phyloP scores from a whole-genome alignment of 73 alveolate genomes.

The Tetrahymena elliotti region DNA sequence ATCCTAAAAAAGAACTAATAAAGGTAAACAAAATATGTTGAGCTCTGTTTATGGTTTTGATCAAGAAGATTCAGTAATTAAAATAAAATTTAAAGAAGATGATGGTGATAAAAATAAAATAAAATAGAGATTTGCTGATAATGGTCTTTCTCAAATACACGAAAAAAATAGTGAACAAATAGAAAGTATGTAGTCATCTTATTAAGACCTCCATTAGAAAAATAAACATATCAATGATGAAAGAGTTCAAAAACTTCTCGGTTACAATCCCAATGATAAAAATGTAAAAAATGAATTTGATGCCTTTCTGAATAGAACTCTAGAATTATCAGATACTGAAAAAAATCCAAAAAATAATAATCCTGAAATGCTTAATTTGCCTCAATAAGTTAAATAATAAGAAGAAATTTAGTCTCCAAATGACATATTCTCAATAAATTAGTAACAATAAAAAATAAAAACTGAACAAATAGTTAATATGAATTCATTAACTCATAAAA shows the following conservation, averaged over 20 bases:
- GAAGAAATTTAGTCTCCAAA: too few relatives aligned
- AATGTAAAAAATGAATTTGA: not conserved
- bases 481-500: not conserved
- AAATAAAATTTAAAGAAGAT: not conserved
- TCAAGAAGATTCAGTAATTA: not conserved
- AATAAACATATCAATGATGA: not conserved
- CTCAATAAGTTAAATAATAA: too few relatives aligned
- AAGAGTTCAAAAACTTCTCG: not conserved
- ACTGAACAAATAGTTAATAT: not conserved
- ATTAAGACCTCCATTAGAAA: not conserved
- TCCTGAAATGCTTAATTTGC: not conserved
- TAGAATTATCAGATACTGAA: not conserved
- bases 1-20: not conserved
- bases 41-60: not conserved
- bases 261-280: not conserved
- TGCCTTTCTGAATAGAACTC: not conserved
- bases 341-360: too few relatives aligned
- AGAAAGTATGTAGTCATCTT: not conserved
- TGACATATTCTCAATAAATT: not conserved
- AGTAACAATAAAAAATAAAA: not conserved
- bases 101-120: not conserved
- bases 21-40: not conserved
- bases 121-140: not conserved
- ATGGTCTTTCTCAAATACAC: not conserved
- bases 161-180: not conserved